phyloP scores from a whole-genome alignment of 139 green algal species.

The Limnomonas spitsbergensis region DNA sequence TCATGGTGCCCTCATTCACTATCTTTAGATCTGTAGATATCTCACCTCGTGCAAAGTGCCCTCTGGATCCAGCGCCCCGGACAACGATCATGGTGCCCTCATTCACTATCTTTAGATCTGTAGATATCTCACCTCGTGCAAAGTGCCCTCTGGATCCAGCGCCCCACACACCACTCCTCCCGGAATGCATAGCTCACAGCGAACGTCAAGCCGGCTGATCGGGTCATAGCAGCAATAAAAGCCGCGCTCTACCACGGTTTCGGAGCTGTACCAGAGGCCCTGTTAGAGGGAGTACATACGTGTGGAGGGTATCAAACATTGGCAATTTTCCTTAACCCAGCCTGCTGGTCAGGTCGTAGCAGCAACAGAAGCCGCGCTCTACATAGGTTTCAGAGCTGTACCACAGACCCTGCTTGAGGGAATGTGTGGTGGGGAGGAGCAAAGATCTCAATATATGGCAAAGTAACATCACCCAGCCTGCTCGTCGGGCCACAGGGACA shows the following conservation, averaged over 20 bases:
- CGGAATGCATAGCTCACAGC: conserved; percentile 25
- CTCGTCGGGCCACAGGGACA: no score
- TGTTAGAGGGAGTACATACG: no score
- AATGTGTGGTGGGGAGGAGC: no score
- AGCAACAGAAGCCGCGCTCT: conserved; percentile 65
- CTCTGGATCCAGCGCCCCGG: no score
- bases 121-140: conserved; percentile 38
- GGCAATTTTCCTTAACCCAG: conserved; percentile 29
- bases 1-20: no score
- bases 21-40: no score
- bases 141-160: conserved; percentile 35
- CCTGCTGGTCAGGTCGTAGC: conserved; percentile 54
- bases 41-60: no score
- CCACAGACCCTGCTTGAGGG: conserved; percentile 47
- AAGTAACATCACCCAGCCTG: no score
- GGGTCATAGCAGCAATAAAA: conserved; percentile 71
- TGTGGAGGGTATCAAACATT: conserved; percentile 3
- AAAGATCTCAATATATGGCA: no score
- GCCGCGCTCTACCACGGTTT: conserved; percentile 52
- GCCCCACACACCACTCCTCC: conserved; percentile 30
- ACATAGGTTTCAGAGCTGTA: conserved; percentile 38
- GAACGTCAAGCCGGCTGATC: conserved; percentile 54
- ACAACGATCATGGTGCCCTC: no score
- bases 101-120: no score
- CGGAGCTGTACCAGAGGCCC: conserved; percentile 39